Evolutionary conservation across 805 yeast species (phyloP).

Genomic region (Barnettozyma californica): DNA sequence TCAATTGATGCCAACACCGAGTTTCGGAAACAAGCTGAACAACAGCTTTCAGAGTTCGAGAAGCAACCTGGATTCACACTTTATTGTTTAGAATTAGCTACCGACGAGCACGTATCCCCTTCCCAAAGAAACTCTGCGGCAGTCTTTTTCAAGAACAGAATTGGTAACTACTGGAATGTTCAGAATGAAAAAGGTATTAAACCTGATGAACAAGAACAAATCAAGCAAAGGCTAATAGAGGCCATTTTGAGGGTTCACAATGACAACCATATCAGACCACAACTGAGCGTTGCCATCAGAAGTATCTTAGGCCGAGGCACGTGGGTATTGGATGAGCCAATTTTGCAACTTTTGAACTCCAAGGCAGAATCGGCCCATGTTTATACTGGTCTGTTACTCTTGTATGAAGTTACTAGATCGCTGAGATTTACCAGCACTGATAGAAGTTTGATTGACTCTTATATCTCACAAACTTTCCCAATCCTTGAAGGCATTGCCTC

Average conservation of each 20-base stretch:
- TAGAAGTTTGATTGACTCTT: constrained; percentile 41
- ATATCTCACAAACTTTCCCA: constrained; percentile 49
- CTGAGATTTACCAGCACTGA: constrained; percentile 53
- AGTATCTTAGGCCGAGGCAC: constrained; percentile 43
- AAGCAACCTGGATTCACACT: constrained; percentile 54
- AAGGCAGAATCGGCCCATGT: constrained; percentile 32
- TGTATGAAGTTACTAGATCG: constrained; percentile 49
- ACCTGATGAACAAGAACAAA: constrained; percentile 46
- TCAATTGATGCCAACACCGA: constrained; percentile 48
- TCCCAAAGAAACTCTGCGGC: constrained; percentile 55
- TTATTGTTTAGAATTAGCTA: constrained; percentile 45
- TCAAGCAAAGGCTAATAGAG: constrained; percentile 50
- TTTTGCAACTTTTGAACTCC: constrained; percentile 31
- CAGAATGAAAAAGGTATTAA: constrained; percentile 28
- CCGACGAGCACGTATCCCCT: constrained; percentile 37
- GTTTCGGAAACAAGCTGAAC: constrained; percentile 48
- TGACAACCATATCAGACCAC: constrained; percentile 44
- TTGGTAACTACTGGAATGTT: constrained; percentile 48
- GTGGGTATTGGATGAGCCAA: constrained; percentile 29
- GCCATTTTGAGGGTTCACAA: constrained; percentile 41
- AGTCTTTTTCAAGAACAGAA: constrained; percentile 62
- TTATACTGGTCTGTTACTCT: constrained; percentile 51
- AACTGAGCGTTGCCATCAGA: constrained; percentile 52
- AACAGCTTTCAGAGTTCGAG: constrained; percentile 44
- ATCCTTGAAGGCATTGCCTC: constrained; percentile 48